phyloP scores from a whole-genome alignment of 2,329 filamentous ascomycete species.

The Cercospora sojina region DNA sequence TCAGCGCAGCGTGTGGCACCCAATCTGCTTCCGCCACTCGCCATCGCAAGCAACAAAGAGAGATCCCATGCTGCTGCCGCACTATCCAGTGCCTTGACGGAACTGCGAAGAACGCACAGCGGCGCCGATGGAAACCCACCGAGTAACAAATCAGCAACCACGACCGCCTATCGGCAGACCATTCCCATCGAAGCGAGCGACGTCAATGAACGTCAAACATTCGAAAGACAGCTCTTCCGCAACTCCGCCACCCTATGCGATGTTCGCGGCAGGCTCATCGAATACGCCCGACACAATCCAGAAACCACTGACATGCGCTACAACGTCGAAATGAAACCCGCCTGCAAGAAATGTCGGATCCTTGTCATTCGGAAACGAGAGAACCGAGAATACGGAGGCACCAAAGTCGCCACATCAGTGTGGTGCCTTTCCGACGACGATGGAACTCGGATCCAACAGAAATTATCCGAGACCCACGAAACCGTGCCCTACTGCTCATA shows the following conservation, averaged over 20 bases:
- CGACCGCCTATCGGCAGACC: constrained; percentile 10
- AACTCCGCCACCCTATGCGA: constrained; percentile 49
- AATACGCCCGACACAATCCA: constrained; percentile 43
- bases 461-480: constrained; percentile 43
- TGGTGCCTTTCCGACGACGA: constrained; percentile 49
- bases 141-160: constrained; percentile 14
- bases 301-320: constrained; percentile 37
- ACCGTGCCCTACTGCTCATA: constrained; percentile 49
- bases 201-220: constrained; percentile 26
- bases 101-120: constrained; percentile 15
- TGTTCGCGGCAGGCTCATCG: constrained; percentile 42
- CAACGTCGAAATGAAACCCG: constrained; percentile 44
- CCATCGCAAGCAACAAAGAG: constrained; percentile 14
- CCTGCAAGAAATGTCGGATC: constrained; percentile 43
- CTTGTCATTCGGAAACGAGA: constrained; percentile 47
- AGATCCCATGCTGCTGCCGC: constrained; percentile 21
- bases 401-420: constrained; percentile 45
- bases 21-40: constrained; percentile 25
- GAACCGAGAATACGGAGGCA: constrained; percentile 37
- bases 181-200: not conserved
- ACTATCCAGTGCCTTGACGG: constrained; percentile 20
- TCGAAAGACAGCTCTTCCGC: constrained; percentile 45
- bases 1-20: not conserved
- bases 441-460: constrained; percentile 45
- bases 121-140: constrained; percentile 12